These are phyloP conservation scores for Aspergillus terreus DNA, from an alignment of 2,329 filamentous ascomycete genomes.

Conservation along the genomic window DNA sequence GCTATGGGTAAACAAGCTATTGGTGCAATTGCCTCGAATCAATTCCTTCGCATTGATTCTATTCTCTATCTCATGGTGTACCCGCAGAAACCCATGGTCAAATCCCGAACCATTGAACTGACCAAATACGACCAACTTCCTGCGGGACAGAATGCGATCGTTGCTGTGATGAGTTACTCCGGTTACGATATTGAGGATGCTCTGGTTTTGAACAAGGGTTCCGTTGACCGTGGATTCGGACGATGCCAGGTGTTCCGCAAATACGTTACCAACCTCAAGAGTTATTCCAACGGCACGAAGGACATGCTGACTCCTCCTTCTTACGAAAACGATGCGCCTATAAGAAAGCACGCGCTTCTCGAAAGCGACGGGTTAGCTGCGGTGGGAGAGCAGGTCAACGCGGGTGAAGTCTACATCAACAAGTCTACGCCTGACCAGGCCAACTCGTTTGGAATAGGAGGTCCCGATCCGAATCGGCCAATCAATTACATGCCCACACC, in stretches of 20 bases:
- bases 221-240: slow-evolving; percentile 89
- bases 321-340: slow-evolving; percentile 57
- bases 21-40: slow-evolving; percentile 95
- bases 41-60: slow-evolving; percentile 95
- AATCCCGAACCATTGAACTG: slow-evolving; percentile 92
- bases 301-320: slow-evolving; percentile 62
- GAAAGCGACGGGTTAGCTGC: slow-evolving; percentile 85
- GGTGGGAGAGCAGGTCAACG: slow-evolving; percentile 74
- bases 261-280: slow-evolving; percentile 78
- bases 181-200: slow-evolving; percentile 99
- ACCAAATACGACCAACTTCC: slow-evolving; percentile 97
- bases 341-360: slow-evolving; percentile 68
- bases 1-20: slow-evolving; percentile 99
- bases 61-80: slow-evolving; percentile 96
- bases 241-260: slow-evolving; percentile 98
- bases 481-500: slow-evolving; percentile 37
- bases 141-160: slow-evolving; percentile 92
- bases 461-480: slow-evolving; percentile 55
- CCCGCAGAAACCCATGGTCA: slow-evolving; percentile 95
- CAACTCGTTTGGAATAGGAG: slow-evolving; percentile 61
- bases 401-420: slow-evolving; percentile 83
- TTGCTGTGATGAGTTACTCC: slow-evolving; percentile 98
- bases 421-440: slow-evolving; percentile 83
- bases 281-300: slow-evolving; percentile 75
- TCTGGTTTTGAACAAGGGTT: slow-evolving; percentile 92